A percentile compares a stretch with the other conserved stretches of the same genome.
These are phyloP conservation scores for Myxozyma melibiosi DNA, from an alignment of 805 yeast species.

Conservation along the genomic window DNA sequence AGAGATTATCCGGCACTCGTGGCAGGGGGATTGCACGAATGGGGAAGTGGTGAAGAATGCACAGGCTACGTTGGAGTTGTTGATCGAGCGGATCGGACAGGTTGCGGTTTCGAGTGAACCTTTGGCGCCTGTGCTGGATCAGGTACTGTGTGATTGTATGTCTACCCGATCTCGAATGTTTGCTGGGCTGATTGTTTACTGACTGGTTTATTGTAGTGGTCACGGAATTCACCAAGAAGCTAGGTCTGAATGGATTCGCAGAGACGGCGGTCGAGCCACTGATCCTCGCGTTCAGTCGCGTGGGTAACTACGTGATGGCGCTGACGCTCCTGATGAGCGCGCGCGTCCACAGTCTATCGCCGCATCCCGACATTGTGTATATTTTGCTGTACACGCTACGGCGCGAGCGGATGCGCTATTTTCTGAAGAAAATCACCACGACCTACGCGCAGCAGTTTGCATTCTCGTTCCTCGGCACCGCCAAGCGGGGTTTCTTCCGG, in stretches of 20 bases:
- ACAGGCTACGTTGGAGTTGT: too few species aligned
- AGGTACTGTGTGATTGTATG: too few species aligned
- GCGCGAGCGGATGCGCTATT: neutral
- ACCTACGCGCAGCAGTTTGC: neutral
- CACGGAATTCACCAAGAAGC: neutral
- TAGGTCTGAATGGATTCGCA: slow-evolving; percentile 11
- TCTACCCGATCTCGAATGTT: too few species aligned
- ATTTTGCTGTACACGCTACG: neutral
- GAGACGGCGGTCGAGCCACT: slow-evolving; percentile 15
- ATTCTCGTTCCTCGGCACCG: neutral
- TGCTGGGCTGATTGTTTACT: neutral
- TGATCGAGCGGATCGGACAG: too few species aligned
- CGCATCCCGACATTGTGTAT: neutral
- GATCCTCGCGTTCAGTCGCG: neutral
- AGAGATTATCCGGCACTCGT: too few species aligned
- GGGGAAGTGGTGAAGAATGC: too few species aligned
- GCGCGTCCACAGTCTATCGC: slow-evolving; percentile 9
- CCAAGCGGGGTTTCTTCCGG: slow-evolving; percentile 16
- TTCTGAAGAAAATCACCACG: too few species aligned
- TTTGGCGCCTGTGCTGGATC: too few species aligned
- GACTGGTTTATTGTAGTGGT: neutral
- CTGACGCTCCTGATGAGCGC: slow-evolving; percentile 9
- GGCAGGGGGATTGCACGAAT: too few species aligned
- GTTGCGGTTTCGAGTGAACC: too few species aligned
- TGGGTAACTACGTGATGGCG: slow-evolving; percentile 1